Evolutionary conservation across 2,329 filamentous ascomycete species (phyloP), one percentile per base, ranked within the genome.

Genomic region (Sclerotinia trifoliorum): DNA sequence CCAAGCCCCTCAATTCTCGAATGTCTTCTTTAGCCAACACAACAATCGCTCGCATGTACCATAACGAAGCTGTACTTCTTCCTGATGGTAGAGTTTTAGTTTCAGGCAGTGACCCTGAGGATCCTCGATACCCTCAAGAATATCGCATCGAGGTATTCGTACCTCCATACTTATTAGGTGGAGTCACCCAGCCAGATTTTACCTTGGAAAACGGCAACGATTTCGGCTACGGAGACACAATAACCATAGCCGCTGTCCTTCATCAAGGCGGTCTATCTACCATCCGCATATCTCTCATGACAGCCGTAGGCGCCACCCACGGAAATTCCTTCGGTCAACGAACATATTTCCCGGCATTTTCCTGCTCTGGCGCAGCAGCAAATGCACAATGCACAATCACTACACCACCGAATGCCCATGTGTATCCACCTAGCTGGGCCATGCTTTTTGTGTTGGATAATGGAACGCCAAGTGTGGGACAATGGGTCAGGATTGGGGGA

Each of bases 1-100:
- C 75, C 58, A 83, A 85, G 77, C 84, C 85, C 1, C 73, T 84
- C 5, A 81, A 84, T 63, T 77, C 80, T 52, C 85, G 87, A 68
- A 86, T 90, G 75, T 87, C 82, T 7, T 78, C 88, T 74, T 85
- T 89, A 82, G 86, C 86, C 70, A 89, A 88, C 74, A 88, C 86
- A 2, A 88, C 85, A 2, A 83, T 90, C 52, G 83, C 84, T 3
- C 86, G 87, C 42, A 77, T 90, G 70, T 90, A 90, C 75, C 87
- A 90, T 77, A 88, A 85, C 42, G 87, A 90, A 75, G 84, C 85
- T 46, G 83, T 88, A 39, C 83, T 87, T 0, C 81, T 90, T 26
- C 84, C 86, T 32, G 86, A 90, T 73, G 87, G 87, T 15, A 83
- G 86, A 49, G 84, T 90, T 2, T 80, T 90, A 0, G 82, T 90